Percentiles rank a stretch among this genome's conserved stretches.
These are phyloP conservation scores for Fusarium sp. DNA, from an alignment of 2,329 filamentous ascomycete species.

Conservation along the genomic window DNA sequence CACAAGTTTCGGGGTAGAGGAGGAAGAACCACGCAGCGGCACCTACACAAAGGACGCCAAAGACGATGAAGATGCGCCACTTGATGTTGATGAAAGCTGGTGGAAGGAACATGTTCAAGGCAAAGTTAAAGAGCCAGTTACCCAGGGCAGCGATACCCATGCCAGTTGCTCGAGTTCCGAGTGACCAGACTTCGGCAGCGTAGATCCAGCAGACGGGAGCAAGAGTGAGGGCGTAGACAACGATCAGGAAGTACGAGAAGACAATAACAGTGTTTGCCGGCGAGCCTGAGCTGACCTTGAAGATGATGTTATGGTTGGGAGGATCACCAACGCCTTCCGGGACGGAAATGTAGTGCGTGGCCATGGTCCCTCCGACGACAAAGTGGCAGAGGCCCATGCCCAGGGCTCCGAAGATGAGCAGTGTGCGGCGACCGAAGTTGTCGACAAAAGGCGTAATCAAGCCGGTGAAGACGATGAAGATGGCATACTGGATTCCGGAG, in stretches of 20 bases:
- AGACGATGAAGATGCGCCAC: neutral
- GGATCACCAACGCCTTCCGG: neutral
- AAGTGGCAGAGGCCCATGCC: neutral
- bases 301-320: neutral
- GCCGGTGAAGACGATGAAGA: neutral
- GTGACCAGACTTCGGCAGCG: neutral
- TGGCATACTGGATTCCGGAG: neutral
- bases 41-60: neutral
- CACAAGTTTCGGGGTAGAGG: neutral
- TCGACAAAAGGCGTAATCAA: neutral
- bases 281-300: neutral
- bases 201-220: constrained; percentile 7
- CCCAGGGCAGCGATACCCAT: neutral
- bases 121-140: constrained; percentile 6
- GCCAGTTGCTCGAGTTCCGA: neutral
- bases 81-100: neutral
- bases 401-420: neutral
- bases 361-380: neutral
- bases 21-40: neutral
- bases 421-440: neutral
- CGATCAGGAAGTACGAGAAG: neutral
- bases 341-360: neutral
- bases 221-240: neutral
- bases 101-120: neutral
- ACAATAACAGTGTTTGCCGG: neutral